Conservation (phyloP, 202 grass and related monocot species). For the Schoenoplectus tabernaemontani region DNA sequence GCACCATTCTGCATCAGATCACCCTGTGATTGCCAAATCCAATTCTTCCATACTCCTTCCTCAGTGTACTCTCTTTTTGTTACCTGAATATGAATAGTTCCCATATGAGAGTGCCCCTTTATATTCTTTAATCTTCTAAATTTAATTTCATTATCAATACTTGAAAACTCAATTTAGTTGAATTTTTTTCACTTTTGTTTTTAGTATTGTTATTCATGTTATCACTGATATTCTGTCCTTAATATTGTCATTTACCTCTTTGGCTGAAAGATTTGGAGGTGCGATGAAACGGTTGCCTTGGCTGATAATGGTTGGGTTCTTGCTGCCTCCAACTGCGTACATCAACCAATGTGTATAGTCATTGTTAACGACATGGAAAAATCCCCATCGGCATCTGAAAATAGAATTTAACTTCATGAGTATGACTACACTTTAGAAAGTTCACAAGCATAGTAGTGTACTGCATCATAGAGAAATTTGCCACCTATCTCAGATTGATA, state of each 20-base stretch:
- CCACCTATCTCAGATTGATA: neutral
- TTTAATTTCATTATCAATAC: no score
- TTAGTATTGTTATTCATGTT: neutral
- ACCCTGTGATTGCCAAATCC: constrained; percentile 62
- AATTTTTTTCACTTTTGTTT: no score
- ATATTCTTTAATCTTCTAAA: no score
- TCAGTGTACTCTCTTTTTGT: constrained; percentile 40
- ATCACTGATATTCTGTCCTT: neutral
- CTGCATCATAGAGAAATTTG: neutral
- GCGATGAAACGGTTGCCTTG: constrained; percentile 78
- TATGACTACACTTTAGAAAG: neutral
- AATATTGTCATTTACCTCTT: constrained; percentile 28
- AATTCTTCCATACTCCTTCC: constrained; percentile 55
- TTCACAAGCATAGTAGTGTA: neutral
- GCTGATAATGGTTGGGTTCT: constrained; percentile 70
- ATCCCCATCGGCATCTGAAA: constrained; percentile 64
- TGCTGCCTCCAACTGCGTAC: constrained; percentile 83
- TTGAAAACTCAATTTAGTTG: no score
- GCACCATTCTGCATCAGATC: constrained; percentile 69
- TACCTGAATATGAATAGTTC: constrained; percentile 12
- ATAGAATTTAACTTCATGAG: neutral
- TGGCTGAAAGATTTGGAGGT: constrained; percentile 52
- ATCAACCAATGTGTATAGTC: constrained; percentile 92
- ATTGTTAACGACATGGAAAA: constrained; percentile 90
- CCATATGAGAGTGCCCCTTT: neutral